These are phyloP conservation scores for Yarrowia sp. DNA, from an alignment of 805 yeast genomes.

Conservation along the genomic window DNA sequence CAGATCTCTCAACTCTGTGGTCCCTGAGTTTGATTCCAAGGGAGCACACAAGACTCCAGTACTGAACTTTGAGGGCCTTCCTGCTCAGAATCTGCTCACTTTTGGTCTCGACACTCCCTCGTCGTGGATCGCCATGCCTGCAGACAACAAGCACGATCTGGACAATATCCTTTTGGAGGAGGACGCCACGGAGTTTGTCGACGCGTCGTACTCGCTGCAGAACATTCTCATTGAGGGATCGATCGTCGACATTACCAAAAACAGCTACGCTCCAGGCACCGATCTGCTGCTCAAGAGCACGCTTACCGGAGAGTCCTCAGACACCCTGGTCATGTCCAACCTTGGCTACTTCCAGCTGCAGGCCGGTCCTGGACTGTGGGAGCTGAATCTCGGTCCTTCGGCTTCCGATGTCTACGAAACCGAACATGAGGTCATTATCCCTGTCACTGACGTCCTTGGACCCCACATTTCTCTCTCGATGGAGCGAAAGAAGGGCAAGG, in stretches of 20 bases:
- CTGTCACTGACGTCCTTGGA: constrained; percentile 15
- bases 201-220: constrained; percentile 60
- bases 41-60: constrained; percentile 47
- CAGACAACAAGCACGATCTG: constrained; percentile 62
- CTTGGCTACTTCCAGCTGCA: constrained; percentile 84
- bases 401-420: constrained; percentile 46
- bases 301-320: constrained; percentile 47
- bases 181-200: constrained; percentile 50
- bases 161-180: constrained; percentile 63
- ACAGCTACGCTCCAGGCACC: constrained; percentile 54
- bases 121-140: constrained; percentile 70
- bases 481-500: constrained; percentile 54
- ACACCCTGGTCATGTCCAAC: constrained; percentile 77
- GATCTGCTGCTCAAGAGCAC: constrained; percentile 53
- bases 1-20: constrained; percentile 54
- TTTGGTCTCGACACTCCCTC: constrained; percentile 66
- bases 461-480: constrained; percentile 44
- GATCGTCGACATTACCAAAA: constrained; percentile 55
- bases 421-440: constrained; percentile 2
- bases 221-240: constrained; percentile 74
- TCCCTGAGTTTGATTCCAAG: constrained; percentile 46
- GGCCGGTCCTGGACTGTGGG: constrained; percentile 75
- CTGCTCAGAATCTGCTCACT: constrained; percentile 60
- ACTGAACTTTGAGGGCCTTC: constrained; percentile 57
- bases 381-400: constrained; percentile 56